A percentile compares a stretch with the other conserved stretches of the same genome.
phyloP scores from a whole-genome alignment of 176 grass and related monocot genomes.

The Carex myosuroides region DNA sequence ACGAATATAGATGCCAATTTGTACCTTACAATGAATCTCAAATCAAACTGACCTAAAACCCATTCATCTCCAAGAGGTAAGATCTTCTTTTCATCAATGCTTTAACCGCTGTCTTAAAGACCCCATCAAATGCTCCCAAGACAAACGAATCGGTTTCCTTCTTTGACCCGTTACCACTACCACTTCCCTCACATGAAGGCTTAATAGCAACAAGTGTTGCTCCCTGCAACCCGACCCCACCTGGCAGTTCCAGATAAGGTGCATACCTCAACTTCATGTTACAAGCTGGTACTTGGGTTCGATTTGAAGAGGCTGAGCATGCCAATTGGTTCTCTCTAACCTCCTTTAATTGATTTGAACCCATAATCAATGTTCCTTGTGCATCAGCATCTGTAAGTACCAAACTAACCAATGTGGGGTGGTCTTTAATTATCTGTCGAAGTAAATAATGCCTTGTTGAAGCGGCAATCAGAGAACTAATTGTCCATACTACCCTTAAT shows the following conservation, averaged over 20 bases:
- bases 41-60: conserved; percentile 46
- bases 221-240: conserved; percentile 53
- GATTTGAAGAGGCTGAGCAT: conserved; percentile 52
- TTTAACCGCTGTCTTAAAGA: conserved; percentile 46
- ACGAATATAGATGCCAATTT: background rate
- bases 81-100: conserved; percentile 69
- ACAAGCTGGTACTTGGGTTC: conserved; percentile 75
- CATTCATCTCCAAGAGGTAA: conserved; percentile 93
- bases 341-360: conserved; percentile 64
- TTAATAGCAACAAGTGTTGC: conserved; percentile 65
- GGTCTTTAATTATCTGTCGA: conserved; percentile 62
- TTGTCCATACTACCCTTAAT: conserved; percentile 86
- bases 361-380: conserved; percentile 64
- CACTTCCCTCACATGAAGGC: conserved; percentile 32
- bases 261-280: conserved; percentile 81
- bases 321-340: conserved; percentile 53
- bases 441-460: conserved; percentile 85
- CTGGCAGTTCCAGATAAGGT: conserved; percentile 58
- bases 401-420: conserved; percentile 56
- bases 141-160: conserved; percentile 63
- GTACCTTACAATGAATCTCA: conserved; percentile 4
- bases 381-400: conserved; percentile 60
- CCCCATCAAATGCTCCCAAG: conserved; percentile 57
- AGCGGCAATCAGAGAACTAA: conserved; percentile 77
- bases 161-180: conserved; percentile 20